Evolutionary conservation across 2,329 filamentous ascomycete genomes (phyloP).

Genomic region (Rugonectria rugulosa): DNA sequence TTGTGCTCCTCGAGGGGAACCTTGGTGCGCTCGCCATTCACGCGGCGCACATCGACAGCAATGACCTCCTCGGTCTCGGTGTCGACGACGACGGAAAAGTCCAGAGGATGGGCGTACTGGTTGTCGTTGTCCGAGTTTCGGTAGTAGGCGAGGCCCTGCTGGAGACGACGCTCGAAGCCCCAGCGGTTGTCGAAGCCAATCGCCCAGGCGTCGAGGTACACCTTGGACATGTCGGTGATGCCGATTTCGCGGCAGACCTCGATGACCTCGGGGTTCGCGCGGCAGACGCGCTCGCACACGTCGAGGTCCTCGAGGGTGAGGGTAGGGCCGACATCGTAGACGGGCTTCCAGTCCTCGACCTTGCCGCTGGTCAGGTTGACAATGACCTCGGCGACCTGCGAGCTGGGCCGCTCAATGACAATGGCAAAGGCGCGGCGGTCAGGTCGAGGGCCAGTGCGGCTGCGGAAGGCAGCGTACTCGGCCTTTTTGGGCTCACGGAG

Average conservation of each 20-base stretch:
- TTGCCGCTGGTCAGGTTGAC: slow-evolving; percentile 52
- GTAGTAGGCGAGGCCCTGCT: slow-evolving; percentile 86
- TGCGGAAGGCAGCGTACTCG: slow-evolving; percentile 68
- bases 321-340: slow-evolving; percentile 55
- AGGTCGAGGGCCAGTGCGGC: slow-evolving; percentile 54
- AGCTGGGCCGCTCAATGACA: slow-evolving; percentile 50
- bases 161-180: slow-evolving; percentile 73
- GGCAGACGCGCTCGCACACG: slow-evolving; percentile 72
- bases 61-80: slow-evolving; percentile 59
- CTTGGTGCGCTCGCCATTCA: slow-evolving; percentile 58
- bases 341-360: slow-evolving; percentile 55
- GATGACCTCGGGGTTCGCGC: slow-evolving; percentile 76
- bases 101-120: slow-evolving; percentile 65
- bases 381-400: slow-evolving; percentile 59
- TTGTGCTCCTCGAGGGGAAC: slow-evolving; percentile 49
- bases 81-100: slow-evolving; percentile 53
- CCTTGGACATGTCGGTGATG: slow-evolving; percentile 83
- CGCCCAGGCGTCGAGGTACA: slow-evolving; percentile 86
- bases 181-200: slow-evolving; percentile 85
- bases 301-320: slow-evolving; percentile 84
- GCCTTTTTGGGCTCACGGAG: slow-evolving; percentile 70
- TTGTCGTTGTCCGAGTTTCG: slow-evolving; percentile 75
- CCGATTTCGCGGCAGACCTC: slow-evolving; percentile 78
- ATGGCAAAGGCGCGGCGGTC: slow-evolving; percentile 60
- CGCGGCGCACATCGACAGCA: slow-evolving; percentile 50